A percentile compares a stretch with the other conserved stretches of the same genome.
Evolutionary conservation across 2,329 filamentous ascomycete species (phyloP).

Genomic region (Pseudogymnoascus sp.): DNA sequence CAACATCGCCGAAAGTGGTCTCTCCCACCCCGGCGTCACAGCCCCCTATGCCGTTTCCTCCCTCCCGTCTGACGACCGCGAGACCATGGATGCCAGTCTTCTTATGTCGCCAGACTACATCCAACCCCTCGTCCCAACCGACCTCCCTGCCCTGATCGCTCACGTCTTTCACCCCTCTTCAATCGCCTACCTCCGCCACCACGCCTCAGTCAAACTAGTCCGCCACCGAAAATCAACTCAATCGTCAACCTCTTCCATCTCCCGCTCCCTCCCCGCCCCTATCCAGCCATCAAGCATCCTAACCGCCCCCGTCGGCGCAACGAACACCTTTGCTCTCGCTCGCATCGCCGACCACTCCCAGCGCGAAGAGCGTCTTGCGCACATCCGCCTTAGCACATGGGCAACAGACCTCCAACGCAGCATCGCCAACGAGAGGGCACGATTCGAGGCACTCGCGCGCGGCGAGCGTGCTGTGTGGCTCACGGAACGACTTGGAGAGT

Average conservation of each 20-base stretch:
- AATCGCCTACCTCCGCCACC: slow-evolving; percentile 72
- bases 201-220: slow-evolving; percentile 73
- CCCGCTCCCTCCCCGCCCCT: slow-evolving; percentile 26
- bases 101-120: slow-evolving; percentile 90
- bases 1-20: slow-evolving; percentile 30
- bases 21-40: slow-evolving; percentile 18
- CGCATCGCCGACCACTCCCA: slow-evolving; percentile 51
- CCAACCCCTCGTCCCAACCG: slow-evolving; percentile 68
- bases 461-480: slow-evolving; percentile 63
- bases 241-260: slow-evolving; percentile 1
- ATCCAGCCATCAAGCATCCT: slow-evolving; percentile 24
- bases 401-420: slow-evolving; percentile 72
- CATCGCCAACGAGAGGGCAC: slow-evolving; percentile 61
- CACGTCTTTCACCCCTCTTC: slow-evolving; percentile 71
- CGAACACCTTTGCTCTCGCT: slow-evolving; percentile 50
- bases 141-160: slow-evolving; percentile 61
- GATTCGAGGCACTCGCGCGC: slow-evolving; percentile 55
- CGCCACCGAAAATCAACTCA: slow-evolving; percentile 48
- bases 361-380: slow-evolving; percentile 52
- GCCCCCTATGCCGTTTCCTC: slow-evolving; percentile 70
- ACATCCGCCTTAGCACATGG: slow-evolving; percentile 73
- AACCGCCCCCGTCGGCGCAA: slow-evolving; percentile 22
- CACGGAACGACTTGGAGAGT: slow-evolving; percentile 56
- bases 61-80: slow-evolving; percentile 58
- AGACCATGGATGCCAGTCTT: slow-evolving; percentile 85